Base-by-base conservation (phyloP, 2,329 filamentous ascomycete species). In the Endothia cerciana region DNA sequence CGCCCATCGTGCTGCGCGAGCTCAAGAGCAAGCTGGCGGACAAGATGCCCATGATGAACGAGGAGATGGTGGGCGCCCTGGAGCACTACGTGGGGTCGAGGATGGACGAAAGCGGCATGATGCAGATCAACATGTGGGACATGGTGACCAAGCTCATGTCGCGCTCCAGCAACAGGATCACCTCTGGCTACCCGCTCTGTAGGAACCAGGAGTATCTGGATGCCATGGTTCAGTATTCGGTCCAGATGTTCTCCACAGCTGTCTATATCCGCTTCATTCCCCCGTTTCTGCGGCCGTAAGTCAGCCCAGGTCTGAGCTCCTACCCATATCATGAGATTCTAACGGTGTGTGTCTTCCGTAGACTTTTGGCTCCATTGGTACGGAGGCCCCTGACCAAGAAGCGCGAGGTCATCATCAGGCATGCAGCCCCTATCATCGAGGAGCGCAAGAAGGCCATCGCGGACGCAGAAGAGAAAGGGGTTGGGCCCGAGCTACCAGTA, bases 31-130 rank as follows among this genome's bases (percentile, higher is more conserved):
- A 59, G 57, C 57, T 59, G 15, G 38, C 57, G 3, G 57, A 41
- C 57, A 59, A 59, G 17, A 59, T 59, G 57, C 38, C 36, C 17
- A 59, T 59, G 57, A 45, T 59, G 57, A 59, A 59, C 17, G 57
- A 59, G 17, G 57, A 59, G 28, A 59, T 59, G 57, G 41, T 33
- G n/a, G 57, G 38, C 5, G 57, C 57, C n/a, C n/a, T 59, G 22
- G 41, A 59, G 33, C 38, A 59, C 28, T 41, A 41, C 11, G 57
- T 59, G 3, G 36, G 17, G 4, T 41, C 57, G 4, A 19, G 41
- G 28, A 28, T 59, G 38, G 57, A 59, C n/a, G 41, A 41, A 36
- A 59, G 25, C 57, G 38, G 57, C 36, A 25, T 59, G 13, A 45
- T 45, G 41, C 36, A 33, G n/a, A 43, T 59, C 57, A 59, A 59